Evolutionary conservation across 2,329 filamentous ascomycete genomes (phyloP).

Genomic region (Elsinoe ampelina): DNA sequence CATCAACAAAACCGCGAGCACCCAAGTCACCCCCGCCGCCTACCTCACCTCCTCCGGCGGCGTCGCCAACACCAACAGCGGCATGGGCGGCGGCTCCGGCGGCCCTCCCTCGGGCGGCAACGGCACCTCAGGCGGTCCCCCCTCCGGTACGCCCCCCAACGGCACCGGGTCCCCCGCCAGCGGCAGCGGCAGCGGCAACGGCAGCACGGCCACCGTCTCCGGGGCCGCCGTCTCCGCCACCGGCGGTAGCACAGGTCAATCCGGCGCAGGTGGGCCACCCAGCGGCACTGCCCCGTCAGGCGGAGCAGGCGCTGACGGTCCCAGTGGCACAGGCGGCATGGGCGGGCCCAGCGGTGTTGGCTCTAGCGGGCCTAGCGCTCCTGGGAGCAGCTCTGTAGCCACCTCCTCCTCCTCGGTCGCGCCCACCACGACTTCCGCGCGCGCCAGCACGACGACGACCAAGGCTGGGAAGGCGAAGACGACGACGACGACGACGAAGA

Average conservation of each 20-base stretch:
- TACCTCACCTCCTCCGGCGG: constrained; percentile 13
- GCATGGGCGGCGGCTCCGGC: neutral
- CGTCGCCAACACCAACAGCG: constrained; percentile 13
- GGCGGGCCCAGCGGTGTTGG: neutral
- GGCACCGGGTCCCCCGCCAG: constrained; percentile 16
- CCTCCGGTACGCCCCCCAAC: constrained; percentile 14
- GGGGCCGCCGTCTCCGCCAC: constrained; percentile 25
- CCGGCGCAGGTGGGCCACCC: constrained; percentile 5
- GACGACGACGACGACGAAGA: too few relatives aligned
- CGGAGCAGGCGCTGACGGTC: neutral
- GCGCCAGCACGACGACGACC: neutral
- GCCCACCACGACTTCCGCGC: neutral
- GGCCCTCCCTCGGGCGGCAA: neutral
- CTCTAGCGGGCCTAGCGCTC: neutral
- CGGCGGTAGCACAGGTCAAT: neutral
- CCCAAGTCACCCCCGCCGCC: constrained; percentile 15
- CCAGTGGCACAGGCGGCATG: neutral
- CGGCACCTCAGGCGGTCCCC: constrained; percentile 1
- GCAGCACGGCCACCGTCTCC: constrained; percentile 21
- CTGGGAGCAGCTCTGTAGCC: neutral
- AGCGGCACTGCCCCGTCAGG: neutral
- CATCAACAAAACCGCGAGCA: constrained; percentile 16
- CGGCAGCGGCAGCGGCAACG: neutral
- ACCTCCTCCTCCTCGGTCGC: too few relatives aligned
- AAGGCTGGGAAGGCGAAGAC: neutral